Conservation (phyloP, 345 rosid species). For the Populus nigra region DNA sequence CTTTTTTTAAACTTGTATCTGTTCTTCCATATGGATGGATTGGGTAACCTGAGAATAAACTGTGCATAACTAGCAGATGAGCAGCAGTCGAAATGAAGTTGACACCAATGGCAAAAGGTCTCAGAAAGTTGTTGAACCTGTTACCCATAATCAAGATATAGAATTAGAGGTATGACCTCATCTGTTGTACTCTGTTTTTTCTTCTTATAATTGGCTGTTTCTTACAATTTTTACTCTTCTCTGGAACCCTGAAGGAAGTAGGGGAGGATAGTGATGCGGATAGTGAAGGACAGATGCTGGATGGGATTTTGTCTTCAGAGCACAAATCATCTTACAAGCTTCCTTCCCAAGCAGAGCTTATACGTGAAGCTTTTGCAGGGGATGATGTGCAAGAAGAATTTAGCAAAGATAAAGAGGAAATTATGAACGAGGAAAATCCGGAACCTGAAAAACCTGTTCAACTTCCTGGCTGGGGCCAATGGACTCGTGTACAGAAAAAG, state of each 20-base stretch:
- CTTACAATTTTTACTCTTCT: conserved; percentile 3
- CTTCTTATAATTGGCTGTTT: conserved; percentile 2
- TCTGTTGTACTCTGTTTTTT: background rate
- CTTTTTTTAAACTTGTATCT: background rate
- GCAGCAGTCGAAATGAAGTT: conserved; percentile 32
- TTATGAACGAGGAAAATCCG: conserved; percentile 70
- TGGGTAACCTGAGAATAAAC: background rate
- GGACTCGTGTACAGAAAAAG: conserved; percentile 71
- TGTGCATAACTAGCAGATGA: conserved; percentile 43
- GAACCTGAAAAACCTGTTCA: conserved; percentile 76
- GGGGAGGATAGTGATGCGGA: conserved; percentile 64
- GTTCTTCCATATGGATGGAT: conserved; percentile 3
- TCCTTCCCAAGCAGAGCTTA: conserved; percentile 89
- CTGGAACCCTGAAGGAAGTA: conserved; percentile 37
- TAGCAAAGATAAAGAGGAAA: conserved; percentile 61
- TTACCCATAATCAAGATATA: conserved; percentile 28
- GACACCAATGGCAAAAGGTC: conserved; percentile 31
- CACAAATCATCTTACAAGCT: conserved; percentile 51
- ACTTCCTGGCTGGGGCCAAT: conserved; percentile 93
- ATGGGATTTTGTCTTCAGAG: conserved; percentile 62
- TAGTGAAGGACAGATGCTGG: conserved; percentile 69
- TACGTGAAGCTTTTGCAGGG: conserved; percentile 85
- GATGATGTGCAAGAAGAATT: conserved; percentile 85
- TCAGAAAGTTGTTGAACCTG: conserved; percentile 25
- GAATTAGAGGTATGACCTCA: conserved; percentile 44